phyloP scores from a whole-genome alignment of 1,284 basidiomycete species.

The Coniferiporia weirii region DNA sequence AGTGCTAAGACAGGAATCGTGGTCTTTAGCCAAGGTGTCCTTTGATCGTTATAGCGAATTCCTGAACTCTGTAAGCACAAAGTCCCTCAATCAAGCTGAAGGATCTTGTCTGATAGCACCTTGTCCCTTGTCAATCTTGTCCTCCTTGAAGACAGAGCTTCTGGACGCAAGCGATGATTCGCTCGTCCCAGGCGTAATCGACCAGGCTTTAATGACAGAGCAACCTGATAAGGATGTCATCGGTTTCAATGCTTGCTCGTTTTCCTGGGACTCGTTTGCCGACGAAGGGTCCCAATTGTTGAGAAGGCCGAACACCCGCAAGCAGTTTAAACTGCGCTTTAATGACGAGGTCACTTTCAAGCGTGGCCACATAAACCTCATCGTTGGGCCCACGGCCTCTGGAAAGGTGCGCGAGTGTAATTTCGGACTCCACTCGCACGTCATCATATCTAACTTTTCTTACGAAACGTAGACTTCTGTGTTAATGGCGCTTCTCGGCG shows the following conservation, averaged over 20 bases:
- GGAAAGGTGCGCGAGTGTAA: constrained; percentile 34
- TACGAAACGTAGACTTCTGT: constrained; percentile 35
- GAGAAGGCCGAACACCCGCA: constrained; percentile 29
- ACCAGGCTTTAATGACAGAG: constrained; percentile 24
- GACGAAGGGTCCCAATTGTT: constrained; percentile 21
- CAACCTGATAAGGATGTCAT: constrained; percentile 19
- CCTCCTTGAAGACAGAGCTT: constrained; percentile 40
- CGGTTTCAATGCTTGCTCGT: constrained; percentile 29
- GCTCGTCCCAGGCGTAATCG: constrained; percentile 24
- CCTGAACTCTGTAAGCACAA: constrained; percentile 30
- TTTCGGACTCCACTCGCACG: background rate
- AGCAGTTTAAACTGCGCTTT: constrained; percentile 42
- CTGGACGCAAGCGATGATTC: constrained; percentile 40
- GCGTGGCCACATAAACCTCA: constrained; percentile 22
- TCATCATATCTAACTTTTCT: too few relatives aligned
- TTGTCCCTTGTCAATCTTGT: background rate
- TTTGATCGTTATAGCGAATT: constrained; percentile 43
- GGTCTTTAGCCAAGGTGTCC: constrained; percentile 30
- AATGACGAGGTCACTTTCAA: constrained; percentile 50
- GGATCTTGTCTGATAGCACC: background rate
- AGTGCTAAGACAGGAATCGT: constrained; percentile 21
- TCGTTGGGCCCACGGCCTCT: constrained; percentile 15
- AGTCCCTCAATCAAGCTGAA: background rate
- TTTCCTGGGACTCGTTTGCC: constrained; percentile 31
- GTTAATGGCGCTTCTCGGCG: constrained; percentile 34